phyloP scores from a whole-genome alignment of 83 land plant species.

The Picea mariana region DNA sequence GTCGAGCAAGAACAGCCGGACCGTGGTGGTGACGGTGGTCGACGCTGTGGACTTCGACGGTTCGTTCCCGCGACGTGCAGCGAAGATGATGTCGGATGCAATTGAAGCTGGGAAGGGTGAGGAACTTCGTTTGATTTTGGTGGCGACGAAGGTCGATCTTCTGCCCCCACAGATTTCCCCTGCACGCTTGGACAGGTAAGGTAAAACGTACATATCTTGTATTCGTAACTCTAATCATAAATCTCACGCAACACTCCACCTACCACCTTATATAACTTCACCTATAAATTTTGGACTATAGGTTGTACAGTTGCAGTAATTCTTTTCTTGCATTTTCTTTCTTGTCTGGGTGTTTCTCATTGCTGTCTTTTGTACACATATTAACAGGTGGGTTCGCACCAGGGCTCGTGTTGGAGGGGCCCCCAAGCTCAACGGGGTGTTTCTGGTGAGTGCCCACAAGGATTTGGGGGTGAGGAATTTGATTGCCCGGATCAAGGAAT shows the following conservation, averaged over 20 bases:
- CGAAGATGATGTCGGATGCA: conserved; percentile 59
- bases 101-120: conserved; percentile 75
- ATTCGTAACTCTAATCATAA: no score
- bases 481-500: conserved; percentile 47
- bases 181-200: conserved; percentile 46
- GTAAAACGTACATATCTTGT: no score
- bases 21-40: conserved; percentile 75
- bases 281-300: no score
- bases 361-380: no score
- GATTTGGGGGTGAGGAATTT: conserved; percentile 82
- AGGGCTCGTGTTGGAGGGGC: conserved; percentile 72
- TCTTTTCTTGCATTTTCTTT: no score
- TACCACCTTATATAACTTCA: no score
- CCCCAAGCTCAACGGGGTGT: conserved; percentile 55
- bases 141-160: conserved; percentile 82
- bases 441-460: conserved; percentile 70
- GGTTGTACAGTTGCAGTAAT: no score
- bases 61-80: conserved; percentile 80
- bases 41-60: conserved; percentile 92
- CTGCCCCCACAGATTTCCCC: conserved; percentile 76
- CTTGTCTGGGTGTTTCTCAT: no score
- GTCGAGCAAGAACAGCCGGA: conserved; percentile 51
- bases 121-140: conserved; percentile 21
- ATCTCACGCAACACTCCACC: no score
- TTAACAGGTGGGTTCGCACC: conserved; percentile 62